Base-by-base conservation (phyloP, 768 basidiomycete species). In the Rhodotorula toruloides region DNA sequence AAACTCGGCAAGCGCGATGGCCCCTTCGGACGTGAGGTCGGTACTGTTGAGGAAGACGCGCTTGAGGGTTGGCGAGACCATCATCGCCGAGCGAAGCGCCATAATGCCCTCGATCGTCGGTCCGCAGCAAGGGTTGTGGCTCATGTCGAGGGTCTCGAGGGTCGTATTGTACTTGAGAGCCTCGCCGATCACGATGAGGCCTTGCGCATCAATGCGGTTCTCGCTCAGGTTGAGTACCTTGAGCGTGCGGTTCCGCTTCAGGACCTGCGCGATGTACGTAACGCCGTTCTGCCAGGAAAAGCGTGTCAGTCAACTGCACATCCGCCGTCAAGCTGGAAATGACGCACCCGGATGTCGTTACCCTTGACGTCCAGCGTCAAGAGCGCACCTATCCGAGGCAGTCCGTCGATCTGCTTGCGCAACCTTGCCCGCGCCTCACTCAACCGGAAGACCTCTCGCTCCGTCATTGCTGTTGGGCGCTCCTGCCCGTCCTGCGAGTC, bases 1-100 rank as follows among this genome's bases (percentile, higher is more conserved):
- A 80, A 96, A 98, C 77, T 98, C 94, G 4, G 94, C 96, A 3
- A 98, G 83, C 0, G 91, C 88, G 68, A 98, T 98, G 1, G 94
- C 93, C 3, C 91, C 92, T 0, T 86, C 80, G 1, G 89, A 88
- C 0, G 84, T 84, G 74, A 98, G 83, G 8, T 81, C 80, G 0
- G 93, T 96, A 5, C 86, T 85, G 12, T 90, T 88, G 29, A 98
- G 83, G 80, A 96, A 97, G 49, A 99, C 80, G 2, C 96, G 86
- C 74, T 94, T 97, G 40, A 99, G 83, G n/a, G 67, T 86, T 0
- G 85, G 87, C 76, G 97, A 96, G 61, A 94, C 82, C 1, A 91
- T 92, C 78, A 98, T 92, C 0, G 93, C 88, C 0, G 92, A 90
- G 5, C 96, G 86, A 13, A 99, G 81, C 0, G 92, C 89, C 40